Percentiles rank a stretch among this genome's conserved stretches.
Evolutionary conservation across 768 basidiomycete species (phyloP).

Genomic region (Mycena galericulata): DNA sequence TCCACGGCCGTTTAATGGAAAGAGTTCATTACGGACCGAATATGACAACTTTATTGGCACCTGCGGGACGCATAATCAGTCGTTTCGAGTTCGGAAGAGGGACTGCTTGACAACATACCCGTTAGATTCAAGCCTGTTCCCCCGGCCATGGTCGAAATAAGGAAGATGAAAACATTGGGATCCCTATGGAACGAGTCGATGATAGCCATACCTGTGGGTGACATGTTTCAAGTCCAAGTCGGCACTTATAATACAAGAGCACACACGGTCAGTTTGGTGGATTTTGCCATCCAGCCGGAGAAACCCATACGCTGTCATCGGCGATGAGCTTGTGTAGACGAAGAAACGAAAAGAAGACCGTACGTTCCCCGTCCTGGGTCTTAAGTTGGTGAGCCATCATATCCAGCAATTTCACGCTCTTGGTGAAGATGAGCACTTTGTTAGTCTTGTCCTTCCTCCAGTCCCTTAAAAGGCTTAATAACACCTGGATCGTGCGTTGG

Average conservation of each 20-base stretch:
- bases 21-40: constrained; percentile 63
- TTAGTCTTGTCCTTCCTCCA: constrained; percentile 76
- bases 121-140: constrained; percentile 93
- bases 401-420: constrained; percentile 89
- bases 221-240: neutral
- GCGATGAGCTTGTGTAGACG: constrained; percentile 15
- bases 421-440: constrained; percentile 95
- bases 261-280: constrained; percentile 73
- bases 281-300: constrained; percentile 86
- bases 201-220: constrained; percentile 77
- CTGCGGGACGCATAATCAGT: constrained; percentile 43
- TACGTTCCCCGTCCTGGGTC: constrained; percentile 56
- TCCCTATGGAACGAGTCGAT: constrained; percentile 88
- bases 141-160: constrained; percentile 93
- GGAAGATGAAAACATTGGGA: constrained; percentile 79
- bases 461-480: constrained; percentile 63
- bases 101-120: constrained; percentile 46
- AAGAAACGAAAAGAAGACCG: constrained; percentile 28
- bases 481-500: constrained; percentile 1
- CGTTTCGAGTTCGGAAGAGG: neutral
- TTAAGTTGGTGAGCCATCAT: constrained; percentile 85
- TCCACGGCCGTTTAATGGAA: neutral
- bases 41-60: constrained; percentile 94
- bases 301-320: constrained; percentile 63
- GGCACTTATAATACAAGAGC: neutral